Base-by-base conservation (phyloP, 768 basidiomycete species). In the Tephrocybe sp. region DNA sequence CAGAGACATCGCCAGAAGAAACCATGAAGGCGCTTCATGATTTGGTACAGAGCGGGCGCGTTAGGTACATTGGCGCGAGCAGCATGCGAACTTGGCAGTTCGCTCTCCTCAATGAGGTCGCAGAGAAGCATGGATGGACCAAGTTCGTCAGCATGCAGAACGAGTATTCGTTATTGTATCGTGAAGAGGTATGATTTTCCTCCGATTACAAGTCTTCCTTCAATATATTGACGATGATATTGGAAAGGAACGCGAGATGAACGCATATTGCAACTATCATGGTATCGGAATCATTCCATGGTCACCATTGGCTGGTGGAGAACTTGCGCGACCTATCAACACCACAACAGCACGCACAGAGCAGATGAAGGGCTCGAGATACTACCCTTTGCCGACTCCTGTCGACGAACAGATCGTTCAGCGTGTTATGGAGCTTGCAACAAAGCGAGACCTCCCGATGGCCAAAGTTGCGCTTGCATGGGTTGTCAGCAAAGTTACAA, bases 271-370 rank as follows among this genome's bases (percentile, higher is more conserved):
- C n/a, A n/a, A n/a, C n/a, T 68, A 65, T 53, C 70, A 73, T 27
- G 79, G 79, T 19, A 75, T 82, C 29, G 78, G 78, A 0, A 58
- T 74, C 22, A 75, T 83, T 24, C 74, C 80, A 0, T 80, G 73
- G 69, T 60, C 69, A 0, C 75, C 79, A 1, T 65, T 83, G 4
- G 51, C 42, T 3, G 49, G 48, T 9, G 77, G 76, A 7, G 27
- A 57, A 22, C 70, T 77, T 3, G 64, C 71, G 1, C 69, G 73
- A 1, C 74, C 72, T 0, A 1, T 67, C 1, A 42, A 41, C 10
- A 64, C 57, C 1, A 59, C 64, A 25, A 61, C 72, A 0, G 21
- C 39, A 0, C 57, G 62, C 4, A 31, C 55, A 4, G 18, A 52
- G 4, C 13, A 21, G 4, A 34, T 42, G 18, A 60, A 58, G 29